These are phyloP conservation scores for Ligustrum vulgare DNA, from an alignment of 257 asterid genomes.

Conservation along the genomic window DNA sequence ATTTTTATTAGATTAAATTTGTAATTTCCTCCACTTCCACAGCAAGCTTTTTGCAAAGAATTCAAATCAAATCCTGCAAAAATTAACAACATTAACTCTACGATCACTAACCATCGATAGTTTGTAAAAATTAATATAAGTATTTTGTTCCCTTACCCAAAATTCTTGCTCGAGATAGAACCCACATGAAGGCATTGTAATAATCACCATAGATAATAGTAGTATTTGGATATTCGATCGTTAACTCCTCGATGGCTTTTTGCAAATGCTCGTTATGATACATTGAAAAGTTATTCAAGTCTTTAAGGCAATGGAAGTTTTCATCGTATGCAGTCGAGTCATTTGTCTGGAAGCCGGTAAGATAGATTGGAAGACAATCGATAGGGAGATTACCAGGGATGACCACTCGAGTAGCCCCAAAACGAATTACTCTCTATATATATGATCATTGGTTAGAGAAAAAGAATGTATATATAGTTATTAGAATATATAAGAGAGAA, in stretches of 20 bases:
- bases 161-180: neutral
- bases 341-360: neutral
- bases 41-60: constrained; percentile 15
- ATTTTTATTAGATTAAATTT: constrained; percentile 19
- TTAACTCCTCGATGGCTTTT: constrained; percentile 16
- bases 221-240: constrained; percentile 13
- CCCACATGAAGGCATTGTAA: constrained; percentile 24
- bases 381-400: constrained; percentile 32
- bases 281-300: constrained; percentile 14
- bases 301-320: constrained; percentile 10
- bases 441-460: neutral
- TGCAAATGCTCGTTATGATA: constrained; percentile 25
- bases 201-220: constrained; percentile 23
- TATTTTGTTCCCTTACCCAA: neutral
- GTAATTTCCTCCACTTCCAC: constrained; percentile 29
- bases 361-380: constrained; percentile 27
- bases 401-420: constrained; percentile 23
- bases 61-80: constrained; percentile 16
- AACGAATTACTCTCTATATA: constrained; percentile 16
- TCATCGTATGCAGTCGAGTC: constrained; percentile 1
- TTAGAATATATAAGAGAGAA: no score
- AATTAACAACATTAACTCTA: neutral
- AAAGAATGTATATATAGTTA: neutral
- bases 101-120: neutral
- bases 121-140: no score